Base-by-base conservation (phyloP, 441 rosid genomes). In the Corymbia citriodora region DNA sequence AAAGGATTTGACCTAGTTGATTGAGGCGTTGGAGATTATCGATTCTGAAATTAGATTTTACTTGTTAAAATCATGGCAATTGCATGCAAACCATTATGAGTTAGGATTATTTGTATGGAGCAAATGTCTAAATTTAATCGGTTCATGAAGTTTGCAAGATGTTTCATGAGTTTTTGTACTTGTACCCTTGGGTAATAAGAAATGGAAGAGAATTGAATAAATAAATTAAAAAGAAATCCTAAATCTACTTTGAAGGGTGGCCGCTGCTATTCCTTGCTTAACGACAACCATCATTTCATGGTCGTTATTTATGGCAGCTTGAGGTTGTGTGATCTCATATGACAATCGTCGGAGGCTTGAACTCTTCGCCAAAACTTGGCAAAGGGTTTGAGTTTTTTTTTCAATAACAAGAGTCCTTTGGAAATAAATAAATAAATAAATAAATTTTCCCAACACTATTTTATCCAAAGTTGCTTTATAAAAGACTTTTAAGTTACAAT, bases 321-420 rank as follows among this genome's bases (percentile, higher is more conserved):
- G 25, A 27, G 16, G 16, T 61, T 61, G 68, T 61, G 68, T 29
- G 27, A 61, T 27, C 68, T 61, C 27, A 27, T 11, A 27, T 3
- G 12, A 27, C 0, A 3, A 6, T 27, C 12, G 68, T 2, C 4
- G 68, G 6, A 0, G 4, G 15, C 68, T n/a, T 27, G 25, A 61
- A n/a, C 68, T 11, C 16, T 61, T 61, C 27, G 45, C 0, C 4
- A 27, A 7, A 15, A 21, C 0, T 2, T 27, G 8, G 8, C 4
- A 1, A 27, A 27, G 27, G 8, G 16, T 61, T 61, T 11, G 68
- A 25, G 12, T 61, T 11, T 61, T 61, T 61, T 61, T 61, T 61
- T 61, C 6, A 27, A 14, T 61, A 5, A 61, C 11, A 1, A 61
- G 12, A 61, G 31, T 61, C 31, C 4, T 12, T 61, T 27, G 16